Percentiles rank a stretch among this genome's conserved stretches.
Evolutionary conservation across 2,329 filamentous ascomycete species (phyloP).

Genomic region (Beauveria sp.): DNA sequence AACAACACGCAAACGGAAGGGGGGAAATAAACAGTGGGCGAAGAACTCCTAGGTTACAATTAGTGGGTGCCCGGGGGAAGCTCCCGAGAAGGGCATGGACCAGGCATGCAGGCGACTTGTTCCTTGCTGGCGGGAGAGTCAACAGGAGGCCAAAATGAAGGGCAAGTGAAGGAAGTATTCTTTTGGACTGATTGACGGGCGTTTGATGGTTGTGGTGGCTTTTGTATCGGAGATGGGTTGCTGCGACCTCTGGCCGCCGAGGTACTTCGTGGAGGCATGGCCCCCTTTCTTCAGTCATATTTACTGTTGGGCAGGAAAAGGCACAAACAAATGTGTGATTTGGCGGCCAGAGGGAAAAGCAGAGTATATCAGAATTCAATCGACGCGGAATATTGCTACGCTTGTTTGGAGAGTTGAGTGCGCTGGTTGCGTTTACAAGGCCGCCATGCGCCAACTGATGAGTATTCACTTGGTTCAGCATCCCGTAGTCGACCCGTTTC

Average conservation of each 20-base stretch:
- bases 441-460: neutral
- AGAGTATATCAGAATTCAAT: neutral
- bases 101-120: neutral
- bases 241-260: neutral
- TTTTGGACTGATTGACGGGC: neutral
- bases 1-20: neutral
- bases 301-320: neutral
- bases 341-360: neutral
- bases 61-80: conserved; percentile 7
- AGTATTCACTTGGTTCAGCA: too few species aligned
- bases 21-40: conserved; percentile 1
- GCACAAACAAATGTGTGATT: neutral
- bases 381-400: neutral
- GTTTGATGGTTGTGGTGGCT: too few species aligned
- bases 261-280: too few species aligned
- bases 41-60: neutral
- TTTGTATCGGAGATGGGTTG: too few species aligned
- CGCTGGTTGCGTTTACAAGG: neutral
- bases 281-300: too few species aligned
- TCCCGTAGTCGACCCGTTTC: too few species aligned
- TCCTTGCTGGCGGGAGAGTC: neutral
- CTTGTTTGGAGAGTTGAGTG: neutral
- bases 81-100: conserved; percentile 9
- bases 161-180: neutral
- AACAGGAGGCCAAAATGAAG: too few species aligned